Conservation (phyloP, 371 early-diverging fungal species). For the Batrachochytrium dendrobatidis region DNA sequence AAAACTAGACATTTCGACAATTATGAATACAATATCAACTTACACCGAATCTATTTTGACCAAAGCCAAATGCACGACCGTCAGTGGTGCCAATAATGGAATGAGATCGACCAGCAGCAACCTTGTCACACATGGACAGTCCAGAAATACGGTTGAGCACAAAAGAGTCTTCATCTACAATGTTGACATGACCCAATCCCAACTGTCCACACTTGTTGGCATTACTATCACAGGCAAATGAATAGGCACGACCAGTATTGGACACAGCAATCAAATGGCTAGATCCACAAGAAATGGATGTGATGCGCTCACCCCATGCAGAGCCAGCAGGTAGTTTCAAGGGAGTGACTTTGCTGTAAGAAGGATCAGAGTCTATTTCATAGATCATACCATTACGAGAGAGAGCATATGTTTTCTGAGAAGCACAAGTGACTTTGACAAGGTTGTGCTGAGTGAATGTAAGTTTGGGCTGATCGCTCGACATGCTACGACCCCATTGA, state of each 20-base stretch:
- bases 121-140: conserved; percentile 14
- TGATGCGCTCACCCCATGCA: conserved; percentile 11
- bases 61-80: conserved; percentile 33
- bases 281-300: conserved; percentile 23
- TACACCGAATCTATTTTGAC: conserved; percentile 30
- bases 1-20: background rate
- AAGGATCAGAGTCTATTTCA: background rate
- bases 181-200: conserved; percentile 13
- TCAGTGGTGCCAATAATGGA: conserved; percentile 20
- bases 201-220: conserved; percentile 28
- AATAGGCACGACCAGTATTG: conserved; percentile 17
- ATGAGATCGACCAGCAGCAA: conserved; percentile 29
- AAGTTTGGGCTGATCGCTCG: background rate
- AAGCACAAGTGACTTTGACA: conserved; percentile 15
- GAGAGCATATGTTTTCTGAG: conserved; percentile 10
- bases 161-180: no score
- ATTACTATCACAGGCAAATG: conserved; percentile 7
- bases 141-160: background rate
- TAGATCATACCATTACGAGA: conserved; percentile 10
- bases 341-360: background rate
- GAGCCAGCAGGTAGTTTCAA: background rate
- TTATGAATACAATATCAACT: conserved; percentile 1
- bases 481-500: conserved; percentile 9
- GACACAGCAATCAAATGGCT: conserved; percentile 30
- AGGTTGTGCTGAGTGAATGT: conserved; percentile 17